Conservation (phyloP, 2,329 filamentous ascomycete species). For the Diaporthe australafricana region DNA sequence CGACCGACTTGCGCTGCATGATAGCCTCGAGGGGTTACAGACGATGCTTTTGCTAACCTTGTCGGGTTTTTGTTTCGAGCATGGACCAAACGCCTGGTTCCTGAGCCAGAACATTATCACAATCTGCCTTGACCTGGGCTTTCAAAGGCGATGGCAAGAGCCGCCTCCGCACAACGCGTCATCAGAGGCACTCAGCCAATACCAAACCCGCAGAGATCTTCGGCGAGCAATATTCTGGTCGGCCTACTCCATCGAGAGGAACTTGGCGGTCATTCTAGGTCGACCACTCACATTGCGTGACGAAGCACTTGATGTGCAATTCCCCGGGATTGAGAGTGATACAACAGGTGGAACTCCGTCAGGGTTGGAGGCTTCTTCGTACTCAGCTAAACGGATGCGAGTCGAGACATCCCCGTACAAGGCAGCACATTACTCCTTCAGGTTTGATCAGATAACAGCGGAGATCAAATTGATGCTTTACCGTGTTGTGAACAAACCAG, state of each 20-base stretch:
- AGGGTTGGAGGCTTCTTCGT: neutral
- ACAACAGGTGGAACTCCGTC: neutral
- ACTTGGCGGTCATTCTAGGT: conserved; percentile 41
- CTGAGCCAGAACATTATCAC: conserved; percentile 44
- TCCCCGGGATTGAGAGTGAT: neutral
- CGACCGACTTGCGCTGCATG: conserved; percentile 41
- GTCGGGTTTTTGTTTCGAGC: conserved; percentile 40
- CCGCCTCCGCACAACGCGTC: conserved; percentile 14
- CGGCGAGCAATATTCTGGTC: conserved; percentile 45
- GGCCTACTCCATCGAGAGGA: conserved; percentile 44
- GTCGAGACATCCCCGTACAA: conserved; percentile 37
- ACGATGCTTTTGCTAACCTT: conserved; percentile 42
- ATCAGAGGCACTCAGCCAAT: conserved; percentile 10
- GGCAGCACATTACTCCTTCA: conserved; percentile 37
- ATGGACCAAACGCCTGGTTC: conserved; percentile 44
- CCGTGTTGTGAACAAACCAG: conserved; percentile 41
- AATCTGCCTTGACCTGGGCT: conserved; percentile 43
- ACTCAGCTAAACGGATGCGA: conserved; percentile 40
- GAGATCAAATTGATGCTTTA: conserved; percentile 38
- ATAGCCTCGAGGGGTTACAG: conserved; percentile 42
- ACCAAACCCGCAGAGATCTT: conserved; percentile 36
- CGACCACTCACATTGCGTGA: conserved; percentile 44
- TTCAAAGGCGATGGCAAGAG: conserved; percentile 42
- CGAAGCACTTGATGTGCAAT: conserved; percentile 29
- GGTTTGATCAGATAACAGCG: conserved; percentile 37